These are phyloP conservation scores for Botrytis squamosa DNA, from an alignment of 2,329 filamentous ascomycete genomes.

Conservation along the genomic window DNA sequence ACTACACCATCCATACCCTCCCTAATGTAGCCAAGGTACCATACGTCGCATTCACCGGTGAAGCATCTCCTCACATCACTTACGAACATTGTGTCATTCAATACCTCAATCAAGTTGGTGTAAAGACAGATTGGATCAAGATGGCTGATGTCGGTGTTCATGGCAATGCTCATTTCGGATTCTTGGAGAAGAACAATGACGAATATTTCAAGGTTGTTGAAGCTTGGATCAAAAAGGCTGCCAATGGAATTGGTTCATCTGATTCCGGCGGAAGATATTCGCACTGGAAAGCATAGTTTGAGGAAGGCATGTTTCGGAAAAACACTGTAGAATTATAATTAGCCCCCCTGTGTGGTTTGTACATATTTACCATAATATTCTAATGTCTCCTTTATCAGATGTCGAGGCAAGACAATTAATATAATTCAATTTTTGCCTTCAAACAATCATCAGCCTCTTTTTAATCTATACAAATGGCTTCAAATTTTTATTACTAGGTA, in stretches of 20 bases:
- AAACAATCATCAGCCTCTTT: no score
- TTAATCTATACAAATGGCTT: background rate
- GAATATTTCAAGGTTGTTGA: conserved; percentile 29
- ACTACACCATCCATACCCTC: conserved; percentile 19
- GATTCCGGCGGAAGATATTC: background rate
- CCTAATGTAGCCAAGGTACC: conserved; percentile 37
- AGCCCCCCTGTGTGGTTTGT: background rate
- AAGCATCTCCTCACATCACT: conserved; percentile 38
- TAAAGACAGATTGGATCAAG: conserved; percentile 31
- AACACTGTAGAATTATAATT: background rate
- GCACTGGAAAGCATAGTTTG: background rate
- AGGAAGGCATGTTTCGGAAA: background rate
- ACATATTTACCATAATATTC: conserved; percentile 3
- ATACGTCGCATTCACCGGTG: conserved; percentile 38
- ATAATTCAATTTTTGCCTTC: background rate
- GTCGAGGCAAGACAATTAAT: background rate
- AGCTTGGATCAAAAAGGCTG: conserved; percentile 24
- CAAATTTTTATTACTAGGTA: background rate
- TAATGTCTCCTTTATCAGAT: background rate
- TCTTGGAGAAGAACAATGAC: conserved; percentile 31
- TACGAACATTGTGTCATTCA: conserved; percentile 39
- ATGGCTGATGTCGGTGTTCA: conserved; percentile 26
- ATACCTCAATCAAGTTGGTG: conserved; percentile 30
- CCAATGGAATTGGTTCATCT: background rate
- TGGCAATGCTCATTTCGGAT: conserved; percentile 33